A percentile compares a stretch with the other conserved stretches of the same genome.
Conservation (phyloP, 495 filamentous ascomycete genomes). For the Massariosphaeria phaeospora region DNA sequence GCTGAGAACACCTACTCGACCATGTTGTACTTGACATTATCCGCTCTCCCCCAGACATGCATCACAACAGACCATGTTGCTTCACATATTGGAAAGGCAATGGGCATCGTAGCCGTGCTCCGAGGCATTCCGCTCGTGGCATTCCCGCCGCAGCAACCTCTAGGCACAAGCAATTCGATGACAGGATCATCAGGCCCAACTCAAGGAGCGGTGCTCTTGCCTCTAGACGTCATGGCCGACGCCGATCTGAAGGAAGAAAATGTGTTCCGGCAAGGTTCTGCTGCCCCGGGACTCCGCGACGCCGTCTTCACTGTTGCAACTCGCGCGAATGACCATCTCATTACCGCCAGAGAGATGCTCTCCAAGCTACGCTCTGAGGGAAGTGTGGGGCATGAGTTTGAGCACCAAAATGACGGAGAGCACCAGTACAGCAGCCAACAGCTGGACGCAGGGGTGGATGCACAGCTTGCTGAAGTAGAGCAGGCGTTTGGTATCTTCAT, state of each 20-base stretch:
- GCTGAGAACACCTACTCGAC: conserved; percentile 92
- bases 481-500: conserved; percentile 66
- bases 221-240: conserved; percentile 85
- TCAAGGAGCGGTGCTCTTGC: conserved; percentile 69
- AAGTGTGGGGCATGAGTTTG: conserved; percentile 76
- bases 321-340: conserved; percentile 87
- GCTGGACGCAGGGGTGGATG: conserved; percentile 25
- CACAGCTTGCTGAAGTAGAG: conserved; percentile 37
- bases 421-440: conserved; percentile 52
- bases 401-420: conserved; percentile 74
- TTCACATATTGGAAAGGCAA: conserved; percentile 89
- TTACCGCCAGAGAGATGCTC: conserved; percentile 89
- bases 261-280: conserved; percentile 70
- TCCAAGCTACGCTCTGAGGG: conserved; percentile 66
- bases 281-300: conserved; percentile 74
- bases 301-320: conserved; percentile 91
- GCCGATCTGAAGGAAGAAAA: conserved; percentile 77
- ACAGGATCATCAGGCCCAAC: conserved; percentile 38
- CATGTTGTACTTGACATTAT: conserved; percentile 83
- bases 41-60: conserved; percentile 66
- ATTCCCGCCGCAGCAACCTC: conserved; percentile 61
- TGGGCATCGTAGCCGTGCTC: conserved; percentile 77
- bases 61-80: conserved; percentile 89
- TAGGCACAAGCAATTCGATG: conserved; percentile 46
- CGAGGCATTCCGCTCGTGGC: conserved; percentile 80